Evolutionary conservation across 345 rosid species (phyloP).

Genomic region (Toxicodendron radicans): DNA sequence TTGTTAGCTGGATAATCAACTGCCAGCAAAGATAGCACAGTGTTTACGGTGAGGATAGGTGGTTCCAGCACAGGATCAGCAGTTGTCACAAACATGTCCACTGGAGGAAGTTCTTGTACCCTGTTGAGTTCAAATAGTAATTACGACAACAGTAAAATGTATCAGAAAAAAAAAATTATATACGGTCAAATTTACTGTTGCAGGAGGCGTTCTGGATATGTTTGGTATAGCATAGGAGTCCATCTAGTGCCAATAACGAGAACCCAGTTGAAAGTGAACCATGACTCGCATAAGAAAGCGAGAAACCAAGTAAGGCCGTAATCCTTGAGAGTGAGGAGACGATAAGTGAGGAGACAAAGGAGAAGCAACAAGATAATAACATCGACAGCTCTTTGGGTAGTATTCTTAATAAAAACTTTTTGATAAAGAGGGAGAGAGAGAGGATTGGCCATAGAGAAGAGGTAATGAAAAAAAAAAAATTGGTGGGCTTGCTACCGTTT

Average conservation of each 20-base stretch:
- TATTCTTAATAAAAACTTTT: constrained; percentile 23
- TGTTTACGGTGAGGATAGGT: constrained; percentile 48
- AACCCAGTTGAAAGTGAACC: constrained; percentile 54
- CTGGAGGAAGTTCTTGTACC: constrained; percentile 45
- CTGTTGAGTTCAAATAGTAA: constrained; percentile 19
- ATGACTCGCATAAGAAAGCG: constrained; percentile 59
- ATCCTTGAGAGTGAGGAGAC: constrained; percentile 27
- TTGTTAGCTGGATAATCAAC: constrained; percentile 47
- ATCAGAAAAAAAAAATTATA: background rate
- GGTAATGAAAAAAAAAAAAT: too few relatives aligned
- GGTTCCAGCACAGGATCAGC: constrained; percentile 52
- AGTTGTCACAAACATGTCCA: constrained; percentile 59
- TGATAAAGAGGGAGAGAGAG: constrained; percentile 29
- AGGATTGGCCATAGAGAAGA: constrained; percentile 6
- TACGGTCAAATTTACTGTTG: constrained; percentile 23
- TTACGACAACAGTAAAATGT: too few relatives aligned
- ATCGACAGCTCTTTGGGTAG: constrained; percentile 32
- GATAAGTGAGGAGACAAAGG: constrained; percentile 38
- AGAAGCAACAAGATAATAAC: constrained; percentile 32
- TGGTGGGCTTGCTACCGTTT: too few relatives aligned
- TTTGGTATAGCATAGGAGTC: constrained; percentile 42
- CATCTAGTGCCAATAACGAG: constrained; percentile 46
- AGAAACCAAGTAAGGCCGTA: constrained; percentile 53
- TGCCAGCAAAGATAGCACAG: constrained; percentile 50
- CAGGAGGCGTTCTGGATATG: constrained; percentile 48